Evolutionary conservation across 495 filamentous ascomycete species (phyloP), one percentile per base, ranked within the genome.

Genomic region (Daldinia decipiens): DNA sequence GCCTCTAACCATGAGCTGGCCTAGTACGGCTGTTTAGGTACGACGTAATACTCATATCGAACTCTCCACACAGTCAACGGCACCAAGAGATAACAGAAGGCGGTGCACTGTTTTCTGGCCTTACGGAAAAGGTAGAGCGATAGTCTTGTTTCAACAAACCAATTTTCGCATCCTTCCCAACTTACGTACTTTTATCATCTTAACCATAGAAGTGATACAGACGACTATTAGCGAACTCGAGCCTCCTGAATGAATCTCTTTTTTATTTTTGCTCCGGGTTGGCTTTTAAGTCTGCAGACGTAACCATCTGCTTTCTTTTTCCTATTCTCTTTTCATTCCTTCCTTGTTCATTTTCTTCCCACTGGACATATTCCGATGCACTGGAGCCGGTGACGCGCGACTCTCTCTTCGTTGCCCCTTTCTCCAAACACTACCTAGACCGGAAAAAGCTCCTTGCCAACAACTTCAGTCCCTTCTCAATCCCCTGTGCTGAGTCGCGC

Each of bases 331-430:
- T 64, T 63, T 68, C 62, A 62, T 60, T 31, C 47, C 61, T 60
- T 31, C 47, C 61, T 47, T 53, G 43, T 59, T 57, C 31, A 60
- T 73, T 67, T 65, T 65, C 52, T 53, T 64, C 61, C 70, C 58
- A 65, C 58, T 73, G 69, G 67, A 66, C 74, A 72, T 75, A 77
- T 74, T 64, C 59, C 66, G 65, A 77, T 74, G 72, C 60, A 66
- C 73, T 60, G 31, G 47, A 55, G 62, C 62, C 55, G 70, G 70
- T 75, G 68, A 74, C 70, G 68, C 73, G 70, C 60, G 69, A 69
- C 62, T 71, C 29, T 71, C 29, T 56, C 53, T 32, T 36, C 27
- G 29, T 36, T 59, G 59, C 65, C 52, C 65, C 70, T 68, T 68
- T 73, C 61, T 62, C 61, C 61, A 64, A 57, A 62, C 29, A 47